These are phyloP conservation scores for Suhomyces choctaworum DNA, from an alignment of 1,139 yeast genomes.

Conservation along the genomic window DNA sequence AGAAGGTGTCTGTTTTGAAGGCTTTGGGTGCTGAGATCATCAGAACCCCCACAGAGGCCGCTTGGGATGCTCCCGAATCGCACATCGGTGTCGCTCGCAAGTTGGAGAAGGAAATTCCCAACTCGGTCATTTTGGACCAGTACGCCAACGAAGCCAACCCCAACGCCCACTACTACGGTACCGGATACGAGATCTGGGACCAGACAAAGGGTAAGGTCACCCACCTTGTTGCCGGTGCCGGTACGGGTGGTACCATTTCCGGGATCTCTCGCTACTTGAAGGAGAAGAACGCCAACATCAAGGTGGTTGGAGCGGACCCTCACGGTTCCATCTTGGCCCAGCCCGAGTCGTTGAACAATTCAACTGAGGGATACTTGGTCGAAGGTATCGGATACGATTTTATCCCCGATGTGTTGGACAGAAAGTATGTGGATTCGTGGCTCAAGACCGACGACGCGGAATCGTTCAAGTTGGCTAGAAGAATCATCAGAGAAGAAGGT, in stretches of 20 bases:
- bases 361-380: slow-evolving; percentile 67
- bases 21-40: slow-evolving; percentile 91
- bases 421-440: slow-evolving; percentile 73
- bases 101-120: slow-evolving; percentile 81
- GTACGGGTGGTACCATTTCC: slow-evolving; percentile 82
- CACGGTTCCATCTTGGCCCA: slow-evolving; percentile 82
- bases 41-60: slow-evolving; percentile 91
- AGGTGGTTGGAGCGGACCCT: slow-evolving; percentile 82
- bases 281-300: slow-evolving; percentile 63
- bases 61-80: slow-evolving; percentile 91
- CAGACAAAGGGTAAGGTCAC: slow-evolving; percentile 74
- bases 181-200: slow-evolving; percentile 85
- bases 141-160: slow-evolving; percentile 81
- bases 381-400: slow-evolving; percentile 94
- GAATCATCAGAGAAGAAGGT: slow-evolving; percentile 84
- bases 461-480: slow-evolving; percentile 78
- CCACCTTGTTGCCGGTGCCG: slow-evolving; percentile 86
- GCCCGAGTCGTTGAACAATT: slow-evolving; percentile 71
- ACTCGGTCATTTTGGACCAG: slow-evolving; percentile 83
- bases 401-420: slow-evolving; percentile 76
- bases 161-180: slow-evolving; percentile 79
- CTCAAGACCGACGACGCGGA: slow-evolving; percentile 84
- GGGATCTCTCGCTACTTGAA: slow-evolving; percentile 80
- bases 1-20: slow-evolving; percentile 83
- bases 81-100: slow-evolving; percentile 87